Percentiles rank a stretch among this genome's conserved stretches.
Evolutionary conservation across 2,329 filamentous ascomycete species (phyloP).

Genomic region (Raffaelea albimanens): DNA sequence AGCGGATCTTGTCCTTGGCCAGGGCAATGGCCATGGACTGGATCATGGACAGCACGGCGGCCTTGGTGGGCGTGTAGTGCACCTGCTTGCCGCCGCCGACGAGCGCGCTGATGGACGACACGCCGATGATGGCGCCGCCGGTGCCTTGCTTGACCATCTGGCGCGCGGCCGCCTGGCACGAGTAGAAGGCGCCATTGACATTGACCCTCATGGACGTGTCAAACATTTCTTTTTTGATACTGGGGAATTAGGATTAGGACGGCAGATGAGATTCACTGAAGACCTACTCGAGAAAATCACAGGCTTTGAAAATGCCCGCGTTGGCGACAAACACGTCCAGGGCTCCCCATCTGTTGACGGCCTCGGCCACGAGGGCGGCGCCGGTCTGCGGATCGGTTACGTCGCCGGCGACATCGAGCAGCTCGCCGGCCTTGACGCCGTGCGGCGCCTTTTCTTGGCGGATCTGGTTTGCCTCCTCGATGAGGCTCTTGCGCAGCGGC

Average conservation of each 20-base stretch:
- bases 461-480: constrained; percentile 40
- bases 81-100: constrained; percentile 58
- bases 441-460: constrained; percentile 28
- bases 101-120: constrained; percentile 40
- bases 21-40: constrained; percentile 61
- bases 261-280: too few species aligned
- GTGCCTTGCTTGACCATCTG: constrained; percentile 60
- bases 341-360: constrained; percentile 21
- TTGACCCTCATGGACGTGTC: constrained; percentile 56
- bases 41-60: constrained; percentile 58
- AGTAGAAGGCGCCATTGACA: constrained; percentile 65
- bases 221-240: constrained; percentile 61
- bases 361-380: constrained; percentile 47
- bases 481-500: constrained; percentile 41
- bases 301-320: constrained; percentile 80
- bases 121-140: constrained; percentile 64
- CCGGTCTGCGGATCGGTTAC: constrained; percentile 68
- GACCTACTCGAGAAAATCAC: constrained; percentile 56
- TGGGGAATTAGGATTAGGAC: constrained; percentile 34
- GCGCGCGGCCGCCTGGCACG: constrained; percentile 72
- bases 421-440: constrained; percentile 29
- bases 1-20: constrained; percentile 55
- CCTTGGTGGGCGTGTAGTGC: constrained; percentile 67
- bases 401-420: constrained; percentile 67
- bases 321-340: constrained; percentile 78